Conservation (phyloP, 2,329 filamentous ascomycete species). For the Fusarium udum region DNA sequence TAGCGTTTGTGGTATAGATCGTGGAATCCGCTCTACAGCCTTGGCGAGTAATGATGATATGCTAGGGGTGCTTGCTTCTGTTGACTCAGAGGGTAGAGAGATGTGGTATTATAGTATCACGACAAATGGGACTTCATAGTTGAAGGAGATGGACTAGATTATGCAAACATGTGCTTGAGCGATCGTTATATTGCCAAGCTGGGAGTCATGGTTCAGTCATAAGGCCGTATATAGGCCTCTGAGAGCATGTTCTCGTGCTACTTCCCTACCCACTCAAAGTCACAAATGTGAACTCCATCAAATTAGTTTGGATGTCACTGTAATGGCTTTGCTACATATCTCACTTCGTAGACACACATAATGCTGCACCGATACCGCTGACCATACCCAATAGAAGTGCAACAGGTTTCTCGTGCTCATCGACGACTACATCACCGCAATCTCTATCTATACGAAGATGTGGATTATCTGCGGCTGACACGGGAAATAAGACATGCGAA, state of each 20-base stretch:
- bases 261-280: neutral
- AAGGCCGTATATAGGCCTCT: neutral
- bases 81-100: neutral
- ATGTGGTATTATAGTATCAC: neutral
- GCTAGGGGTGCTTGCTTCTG: neutral
- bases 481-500: accelerated
- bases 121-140: neutral
- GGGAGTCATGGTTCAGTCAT: neutral
- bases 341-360: neutral
- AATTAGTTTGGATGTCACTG: neutral
- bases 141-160: accelerated
- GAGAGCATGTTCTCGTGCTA: neutral
- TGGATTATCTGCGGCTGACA: accelerated
- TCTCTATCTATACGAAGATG: accelerated
- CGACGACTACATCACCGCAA: accelerated
- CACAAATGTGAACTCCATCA: accelerated
- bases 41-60: neutral
- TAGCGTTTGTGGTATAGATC: neutral
- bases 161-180: accelerated
- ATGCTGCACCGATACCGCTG: neutral
- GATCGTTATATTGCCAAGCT: neutral
- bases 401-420: no score
- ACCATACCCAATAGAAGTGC: neutral
- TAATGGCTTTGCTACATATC: neutral
- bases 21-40: neutral